Percentiles rank a stretch among this genome's conserved stretches.
phyloP scores from a whole-genome alignment of 208 protist genomes.

The Naegleria gruberi region DNA sequence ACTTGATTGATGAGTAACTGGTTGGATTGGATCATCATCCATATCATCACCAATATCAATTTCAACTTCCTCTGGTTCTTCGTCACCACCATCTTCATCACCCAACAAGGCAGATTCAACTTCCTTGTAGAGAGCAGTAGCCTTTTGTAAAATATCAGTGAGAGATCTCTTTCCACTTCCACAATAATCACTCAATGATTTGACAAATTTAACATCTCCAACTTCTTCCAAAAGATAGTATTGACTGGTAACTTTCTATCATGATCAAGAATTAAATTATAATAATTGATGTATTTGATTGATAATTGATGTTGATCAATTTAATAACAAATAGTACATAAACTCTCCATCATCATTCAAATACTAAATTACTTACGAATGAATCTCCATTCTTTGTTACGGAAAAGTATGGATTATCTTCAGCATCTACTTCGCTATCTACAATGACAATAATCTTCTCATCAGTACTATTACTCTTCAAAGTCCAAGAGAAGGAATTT shows the following conservation, averaged over 20 bases:
- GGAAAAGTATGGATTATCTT: constrained; percentile 7
- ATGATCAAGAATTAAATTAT: too few species aligned
- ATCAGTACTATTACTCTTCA: background rate
- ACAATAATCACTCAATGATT: background rate
- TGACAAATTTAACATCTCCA: background rate
- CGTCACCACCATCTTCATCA: constrained; percentile 17
- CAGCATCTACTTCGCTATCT: background rate
- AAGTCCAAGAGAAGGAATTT: background rate
- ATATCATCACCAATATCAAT: constrained; percentile 20
- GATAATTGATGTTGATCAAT: background rate
- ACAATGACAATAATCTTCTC: background rate
- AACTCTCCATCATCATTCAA: background rate
- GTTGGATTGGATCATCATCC: background rate
- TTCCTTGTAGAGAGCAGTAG: background rate
- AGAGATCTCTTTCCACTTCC: background rate
- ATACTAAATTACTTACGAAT: background rate
- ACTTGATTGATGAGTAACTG: background rate
- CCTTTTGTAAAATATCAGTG: background rate
- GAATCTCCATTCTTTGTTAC: background rate
- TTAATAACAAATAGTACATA: background rate
- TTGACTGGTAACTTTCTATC: background rate
- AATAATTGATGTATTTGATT: too few species aligned
- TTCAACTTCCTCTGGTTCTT: constrained; percentile 29
- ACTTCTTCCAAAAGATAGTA: constrained; percentile 3
- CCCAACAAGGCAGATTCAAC: background rate